These are phyloP conservation scores for Acanthochlamys bracteata DNA, from an alignment of 106 monocot genomes.

Conservation along the genomic window DNA sequence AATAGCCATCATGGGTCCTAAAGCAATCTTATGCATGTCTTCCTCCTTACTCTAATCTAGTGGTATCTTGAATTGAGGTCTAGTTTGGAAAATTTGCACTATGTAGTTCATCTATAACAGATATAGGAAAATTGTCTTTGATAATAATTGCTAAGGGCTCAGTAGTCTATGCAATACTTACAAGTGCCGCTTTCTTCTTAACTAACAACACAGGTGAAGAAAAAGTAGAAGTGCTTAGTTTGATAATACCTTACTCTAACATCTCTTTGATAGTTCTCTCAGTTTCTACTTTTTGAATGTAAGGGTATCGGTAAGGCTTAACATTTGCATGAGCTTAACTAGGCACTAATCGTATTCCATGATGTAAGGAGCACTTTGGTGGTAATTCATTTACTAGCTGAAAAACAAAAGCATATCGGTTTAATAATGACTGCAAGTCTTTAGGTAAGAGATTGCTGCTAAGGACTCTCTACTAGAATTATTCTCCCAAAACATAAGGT, in stretches of 20 bases:
- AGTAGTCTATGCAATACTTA: not conserved
- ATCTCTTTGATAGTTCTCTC: not conserved
- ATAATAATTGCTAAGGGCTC: not conserved
- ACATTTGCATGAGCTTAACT: not conserved
- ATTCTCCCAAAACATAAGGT: too few relatives aligned
- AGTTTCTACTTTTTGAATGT: not conserved
- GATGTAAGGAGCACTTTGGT: too few relatives aligned
- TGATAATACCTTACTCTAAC: not conserved
- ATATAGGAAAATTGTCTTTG: conserved; percentile 12
- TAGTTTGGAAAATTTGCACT: conserved; percentile 4
- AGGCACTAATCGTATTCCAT: not conserved
- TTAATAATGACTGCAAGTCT: too few relatives aligned
- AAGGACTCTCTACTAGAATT: too few relatives aligned
- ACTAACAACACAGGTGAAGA: not conserved
- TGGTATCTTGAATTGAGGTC: conserved; percentile 11
- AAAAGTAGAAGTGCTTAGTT: not conserved
- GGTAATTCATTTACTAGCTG: too few relatives aligned
- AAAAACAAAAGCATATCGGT: too few relatives aligned
- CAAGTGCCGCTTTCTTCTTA: conserved; percentile 1
- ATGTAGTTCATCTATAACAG: conserved; percentile 8
- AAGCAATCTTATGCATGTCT: conserved; percentile 2
- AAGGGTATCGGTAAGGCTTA: not conserved
- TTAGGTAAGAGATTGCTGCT: too few relatives aligned
- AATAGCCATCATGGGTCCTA: not conserved
- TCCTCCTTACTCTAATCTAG: not conserved